Conservation (phyloP, 305 asterid species). For the Ilex paraguariensis region DNA sequence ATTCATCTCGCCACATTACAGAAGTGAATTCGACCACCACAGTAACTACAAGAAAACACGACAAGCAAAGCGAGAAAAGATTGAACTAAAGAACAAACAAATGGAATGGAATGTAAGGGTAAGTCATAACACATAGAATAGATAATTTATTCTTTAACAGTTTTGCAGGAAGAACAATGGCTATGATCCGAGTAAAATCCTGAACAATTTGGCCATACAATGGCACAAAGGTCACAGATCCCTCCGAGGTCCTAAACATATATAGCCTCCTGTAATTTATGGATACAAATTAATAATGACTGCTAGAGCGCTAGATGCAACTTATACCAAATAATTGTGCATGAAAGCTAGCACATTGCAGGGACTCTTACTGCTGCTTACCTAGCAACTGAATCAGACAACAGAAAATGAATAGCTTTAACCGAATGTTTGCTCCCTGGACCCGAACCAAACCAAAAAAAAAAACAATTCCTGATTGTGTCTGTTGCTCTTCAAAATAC, state of each 20-base stretch:
- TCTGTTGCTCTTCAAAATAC: background rate
- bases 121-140: background rate
- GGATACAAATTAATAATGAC: too few species aligned
- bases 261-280: too few species aligned
- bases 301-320: constrained; percentile 3
- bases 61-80: too few species aligned
- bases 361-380: constrained; percentile 9
- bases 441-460: background rate
- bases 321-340: constrained; percentile 13
- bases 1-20: too few species aligned
- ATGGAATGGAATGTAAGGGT: background rate
- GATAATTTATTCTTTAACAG: background rate
- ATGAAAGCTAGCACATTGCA: constrained; percentile 15
- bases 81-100: background rate
- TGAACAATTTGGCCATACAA: too few species aligned
- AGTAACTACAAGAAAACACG: too few species aligned
- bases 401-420: background rate
- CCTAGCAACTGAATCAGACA: constrained; percentile 10
- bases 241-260: too few species aligned
- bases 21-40: too few species aligned
- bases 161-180: background rate
- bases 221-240: too few species aligned
- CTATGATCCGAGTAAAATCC: too few species aligned
- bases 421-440: constrained; percentile 9
- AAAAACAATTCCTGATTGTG: background rate